Base-by-base conservation (phyloP, 1,284 basidiomycete genomes). In the Vanrija sp. region DNA sequence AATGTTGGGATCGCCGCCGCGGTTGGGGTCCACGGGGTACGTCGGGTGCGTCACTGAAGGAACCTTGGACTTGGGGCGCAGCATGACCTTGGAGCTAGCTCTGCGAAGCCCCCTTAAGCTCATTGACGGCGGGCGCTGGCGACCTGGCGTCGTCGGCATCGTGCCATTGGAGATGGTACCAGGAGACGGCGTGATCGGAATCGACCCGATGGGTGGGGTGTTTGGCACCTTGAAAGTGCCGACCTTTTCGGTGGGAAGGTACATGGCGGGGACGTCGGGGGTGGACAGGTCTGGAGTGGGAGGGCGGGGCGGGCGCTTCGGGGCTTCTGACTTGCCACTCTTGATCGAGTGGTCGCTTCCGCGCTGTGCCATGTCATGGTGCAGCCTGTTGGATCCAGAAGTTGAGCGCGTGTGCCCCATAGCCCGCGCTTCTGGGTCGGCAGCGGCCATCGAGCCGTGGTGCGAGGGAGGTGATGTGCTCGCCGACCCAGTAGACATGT, bases 211-310 rank as follows among this genome's bases (percentile, higher is more conserved):
- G 3, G 34, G 34, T 2, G 34, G 34, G 4, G 34, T 34, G 34
- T 34, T 34, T 8, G 34, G 34, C 34, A 34, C 40, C 51, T 57
- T 55, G 29, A 61, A 21, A n/a, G 38, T 28, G 23, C 47, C 53
- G 6, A 57, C 52, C 18, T 48, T 44, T 19, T 45, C 43, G 3
- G 49, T 34, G 5, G 59, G 52, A 0, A 61, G 52, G 26, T 49
- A 49, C 38, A 55, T 55, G 19, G 46, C 18, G 3, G 44, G 21
- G 1, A 50, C 16, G 2, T 55, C 53, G 3, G 56, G 55, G 14
- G 47, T 53, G 19, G 52, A 29, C 15, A 61, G 51, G 53, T 61
- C 59, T 1, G 59, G 59, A 3, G 59, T 61, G 18, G 59, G 59
- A 9, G 59, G 59, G 6, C 55, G 59, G n/a, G 46, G 43, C 0